Base-by-base conservation (phyloP, 495 filamentous ascomycete species). In the Ascodesmis nigricans region DNA sequence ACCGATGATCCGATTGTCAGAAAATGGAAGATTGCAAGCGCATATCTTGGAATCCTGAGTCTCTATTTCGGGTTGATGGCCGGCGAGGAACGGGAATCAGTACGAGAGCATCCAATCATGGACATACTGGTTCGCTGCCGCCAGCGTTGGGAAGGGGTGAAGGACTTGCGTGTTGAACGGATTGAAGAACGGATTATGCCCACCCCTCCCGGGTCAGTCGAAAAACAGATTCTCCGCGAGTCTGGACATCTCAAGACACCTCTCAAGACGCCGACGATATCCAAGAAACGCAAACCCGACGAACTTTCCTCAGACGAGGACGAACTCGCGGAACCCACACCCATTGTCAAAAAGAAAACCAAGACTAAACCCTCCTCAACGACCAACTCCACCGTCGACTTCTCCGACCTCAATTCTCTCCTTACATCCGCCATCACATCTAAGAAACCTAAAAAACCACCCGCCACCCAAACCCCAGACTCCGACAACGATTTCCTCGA, bases 61-160 rank as follows among this genome's bases (percentile, higher is more conserved):
- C 80, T 92, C 71, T 97, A 95, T 53, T 92, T 97, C 53, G 77
- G 80, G 36, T 63, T 95, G 25, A 58, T 95, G 18, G 63, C 66
- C 10, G 58, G 60, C 23, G 47, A 49, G 8, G 57, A 61, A 10
- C 54, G 57, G 19, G 35, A 37, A 9, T 6, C 30, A 57, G 60
- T 97, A 30, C 71, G 76, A 37, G 76, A 90, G 31, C 87, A 97
- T 49, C 66, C 74, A 10, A 66, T 97, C 24, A 92, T 97, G 79
- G 71, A 71, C 31, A 75, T 67, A 18, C 55, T 97, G 21, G 61
- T 92, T 32, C 65, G 74, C 48, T 83, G 75, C 53, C 64, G 81
- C 33, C 65, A 77, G 35, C 59, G 81, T 3, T 97, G 87, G 87
- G 55, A 67, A 32, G 66, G 61, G 42, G 75, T 78, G 19, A 80